Evolutionary conservation across 164 flowering plant species (phyloP).

Genomic region (Saururus chinensis): DNA sequence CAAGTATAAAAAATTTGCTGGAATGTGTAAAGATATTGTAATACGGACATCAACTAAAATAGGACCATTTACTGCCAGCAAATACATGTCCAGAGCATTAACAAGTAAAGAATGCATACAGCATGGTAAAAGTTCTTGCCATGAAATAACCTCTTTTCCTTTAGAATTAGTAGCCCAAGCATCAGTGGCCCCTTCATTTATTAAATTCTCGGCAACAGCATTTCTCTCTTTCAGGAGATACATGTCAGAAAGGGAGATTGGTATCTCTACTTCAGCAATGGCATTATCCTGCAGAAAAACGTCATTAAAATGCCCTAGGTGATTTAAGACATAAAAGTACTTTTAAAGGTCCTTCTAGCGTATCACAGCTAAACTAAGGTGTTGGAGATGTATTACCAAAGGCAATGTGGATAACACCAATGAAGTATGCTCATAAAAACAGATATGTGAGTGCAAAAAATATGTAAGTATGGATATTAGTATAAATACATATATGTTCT

Average conservation of each 20-base stretch:
- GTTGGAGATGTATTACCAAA: not conserved
- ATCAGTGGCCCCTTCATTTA: constrained; percentile 10
- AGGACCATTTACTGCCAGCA: not conserved
- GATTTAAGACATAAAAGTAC: not conserved
- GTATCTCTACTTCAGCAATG: constrained; percentile 18
- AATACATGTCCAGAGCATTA: not conserved
- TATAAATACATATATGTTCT: too few relatives aligned
- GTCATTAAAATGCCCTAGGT: not conserved
- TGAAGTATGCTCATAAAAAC: too few relatives aligned
- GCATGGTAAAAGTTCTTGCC: constrained; percentile 9
- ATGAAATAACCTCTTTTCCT: constrained; percentile 37
- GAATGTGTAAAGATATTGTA: not conserved
- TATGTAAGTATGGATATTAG: too few relatives aligned
- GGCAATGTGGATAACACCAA: too few relatives aligned
- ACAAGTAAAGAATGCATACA: constrained; percentile 3
- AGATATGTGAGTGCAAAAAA: too few relatives aligned
- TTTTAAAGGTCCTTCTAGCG: not conserved
- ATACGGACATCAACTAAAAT: not conserved
- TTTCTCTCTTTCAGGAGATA: constrained; percentile 41
- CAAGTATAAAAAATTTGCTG: not conserved
- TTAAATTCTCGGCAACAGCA: constrained; percentile 13
- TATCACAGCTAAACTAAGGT: too few relatives aligned
- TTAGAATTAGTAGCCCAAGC: constrained; percentile 9
- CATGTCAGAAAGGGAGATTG: constrained; percentile 44
- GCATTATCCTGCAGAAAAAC: constrained; percentile 27